These are phyloP conservation scores for Plantago ovata DNA, from an alignment of 257 asterid species.

Conservation along the genomic window DNA sequence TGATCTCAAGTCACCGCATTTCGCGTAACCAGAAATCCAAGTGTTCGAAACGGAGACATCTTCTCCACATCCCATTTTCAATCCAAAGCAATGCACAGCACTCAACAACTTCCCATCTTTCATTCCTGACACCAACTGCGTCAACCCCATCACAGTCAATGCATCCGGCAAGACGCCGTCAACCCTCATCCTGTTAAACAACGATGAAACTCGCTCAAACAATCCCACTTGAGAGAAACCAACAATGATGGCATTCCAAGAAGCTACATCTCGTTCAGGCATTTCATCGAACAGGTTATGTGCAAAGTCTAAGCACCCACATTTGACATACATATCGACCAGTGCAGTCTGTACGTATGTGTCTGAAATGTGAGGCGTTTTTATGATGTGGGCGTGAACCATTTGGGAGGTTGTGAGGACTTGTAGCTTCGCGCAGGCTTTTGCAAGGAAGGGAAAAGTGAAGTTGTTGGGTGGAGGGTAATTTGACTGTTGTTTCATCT, in stretches of 20 bases:
- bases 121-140: conserved; percentile 39
- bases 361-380: conserved; percentile 38
- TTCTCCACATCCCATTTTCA: conserved; percentile 36
- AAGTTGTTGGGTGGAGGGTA: conserved; percentile 41
- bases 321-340: conserved; percentile 56
- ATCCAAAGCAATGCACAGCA: conserved; percentile 51
- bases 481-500: conserved; percentile 34
- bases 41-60: conserved; percentile 48
- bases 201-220: conserved; percentile 27
- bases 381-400: conserved; percentile 40
- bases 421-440: conserved; percentile 58
- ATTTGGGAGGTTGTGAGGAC: conserved; percentile 30
- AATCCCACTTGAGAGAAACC: conserved; percentile 41
- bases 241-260: conserved; percentile 60
- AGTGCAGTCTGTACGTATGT: conserved; percentile 58
- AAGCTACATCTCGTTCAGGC: conserved; percentile 51
- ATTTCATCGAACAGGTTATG: conserved; percentile 54
- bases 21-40: conserved; percentile 46
- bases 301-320: conserved; percentile 37
- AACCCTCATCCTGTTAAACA: conserved; percentile 45
- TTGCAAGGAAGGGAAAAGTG: conserved; percentile 57
- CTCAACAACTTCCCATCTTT: conserved; percentile 31
- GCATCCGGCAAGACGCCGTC: conserved; percentile 31
- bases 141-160: conserved; percentile 40
- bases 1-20: conserved; percentile 31